Evolutionary conservation across 2,329 filamentous ascomycete genomes (phyloP), one percentile per base, ranked within the genome.

Genomic region (Graphium sp.): DNA sequence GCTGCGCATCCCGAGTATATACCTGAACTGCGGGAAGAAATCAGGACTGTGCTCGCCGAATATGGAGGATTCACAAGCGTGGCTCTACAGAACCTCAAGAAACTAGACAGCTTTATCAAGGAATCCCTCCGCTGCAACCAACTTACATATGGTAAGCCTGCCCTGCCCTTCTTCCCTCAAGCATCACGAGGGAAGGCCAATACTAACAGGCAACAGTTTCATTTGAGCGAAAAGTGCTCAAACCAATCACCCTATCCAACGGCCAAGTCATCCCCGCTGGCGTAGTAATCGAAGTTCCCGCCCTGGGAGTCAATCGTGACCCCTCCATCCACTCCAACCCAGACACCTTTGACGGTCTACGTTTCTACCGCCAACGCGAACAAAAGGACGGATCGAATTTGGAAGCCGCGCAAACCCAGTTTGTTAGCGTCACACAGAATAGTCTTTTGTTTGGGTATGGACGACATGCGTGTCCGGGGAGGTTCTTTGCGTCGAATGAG

Each of bases 401-500:
- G 3, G 47, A 49, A 9, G 43, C 40, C 0, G 35, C 58, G 24
- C 41, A 38, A 23, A 39, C 44, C 11, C 56, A 53, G 24, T 57
- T 72, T 50, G 60, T 68, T 9, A 62, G 62, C 5, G 68, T 66
- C 2, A 60, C 57, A 20, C 49, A 59, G 21, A 41, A 47, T 6
- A 60, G 66, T 37, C 41, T 71, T 13, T 50, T 60, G 0, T 74
- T 73, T 42, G 66, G 68, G 0, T 62, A 70, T 34, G 68, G 68
- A 6, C 50, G 59, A 35, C 65, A 72, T 40, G 62, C 58, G 3
- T 63, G 65, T 26, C 59, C 62, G 0, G 66, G 66, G 0, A 52
- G 65, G 0, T 70, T 70, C 47, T 68, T 69, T 33, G 63, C 64
- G 0, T 55, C 61, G 0, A 55, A 65, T 32, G 62, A 67, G 41